Evolutionary conservation across 2,329 filamentous ascomycete species (phyloP).

Genomic region (Trichoderma sp.): DNA sequence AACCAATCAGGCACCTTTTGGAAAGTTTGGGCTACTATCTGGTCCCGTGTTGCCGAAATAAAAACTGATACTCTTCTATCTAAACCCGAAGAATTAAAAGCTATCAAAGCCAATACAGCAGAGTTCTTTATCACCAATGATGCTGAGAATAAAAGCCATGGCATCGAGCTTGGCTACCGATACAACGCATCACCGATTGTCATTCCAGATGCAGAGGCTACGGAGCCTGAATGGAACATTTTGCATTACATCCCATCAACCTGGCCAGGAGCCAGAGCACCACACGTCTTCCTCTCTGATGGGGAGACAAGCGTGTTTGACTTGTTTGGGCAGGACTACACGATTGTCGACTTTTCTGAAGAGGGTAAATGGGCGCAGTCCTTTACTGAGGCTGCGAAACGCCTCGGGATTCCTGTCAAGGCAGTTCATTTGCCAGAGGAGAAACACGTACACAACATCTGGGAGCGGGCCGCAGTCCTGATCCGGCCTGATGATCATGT

Average conservation of each 20-base stretch:
- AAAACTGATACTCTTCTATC: neutral
- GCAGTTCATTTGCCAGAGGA: neutral
- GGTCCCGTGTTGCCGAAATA: neutral
- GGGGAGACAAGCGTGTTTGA: conserved; percentile 10
- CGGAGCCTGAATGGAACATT: neutral
- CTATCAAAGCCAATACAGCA: neutral
- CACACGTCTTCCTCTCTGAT: conserved; percentile 5
- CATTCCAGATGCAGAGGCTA: neutral
- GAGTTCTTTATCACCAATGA: conserved; percentile 21
- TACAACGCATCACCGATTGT: conserved; percentile 20
- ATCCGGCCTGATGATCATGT: neutral
- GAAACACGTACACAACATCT: neutral
- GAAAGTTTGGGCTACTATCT: neutral
- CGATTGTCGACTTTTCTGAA: conserved; percentile 7
- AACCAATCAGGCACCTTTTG: conserved; percentile 19
- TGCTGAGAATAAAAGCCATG: conserved; percentile 29
- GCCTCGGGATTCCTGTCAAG: neutral
- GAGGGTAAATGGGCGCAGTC: neutral
- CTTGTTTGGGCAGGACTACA: conserved; percentile 1
- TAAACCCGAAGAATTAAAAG: neutral
- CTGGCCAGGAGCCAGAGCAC: conserved; percentile 4
- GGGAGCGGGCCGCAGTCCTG: neutral
- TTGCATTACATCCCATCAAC: neutral
- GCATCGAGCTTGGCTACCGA: conserved; percentile 31
- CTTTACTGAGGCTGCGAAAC: neutral